Conservation (phyloP, 2,329 filamentous ascomycete genomes). For the Remersonia thermophila region DNA sequence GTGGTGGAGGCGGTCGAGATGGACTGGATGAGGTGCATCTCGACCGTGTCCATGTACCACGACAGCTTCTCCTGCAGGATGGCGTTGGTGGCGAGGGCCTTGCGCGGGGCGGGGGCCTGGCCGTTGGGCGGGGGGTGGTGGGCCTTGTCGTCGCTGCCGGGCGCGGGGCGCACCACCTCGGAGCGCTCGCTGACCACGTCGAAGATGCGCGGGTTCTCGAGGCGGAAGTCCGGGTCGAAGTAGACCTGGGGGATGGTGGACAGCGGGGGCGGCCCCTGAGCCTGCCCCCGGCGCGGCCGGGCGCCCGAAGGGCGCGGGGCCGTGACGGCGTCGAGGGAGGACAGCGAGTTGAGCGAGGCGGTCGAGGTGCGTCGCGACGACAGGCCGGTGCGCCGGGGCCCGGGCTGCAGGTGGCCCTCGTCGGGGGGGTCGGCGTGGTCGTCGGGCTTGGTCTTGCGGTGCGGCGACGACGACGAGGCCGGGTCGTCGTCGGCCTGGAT, state of each 20-base stretch:
- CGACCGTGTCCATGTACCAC: constrained; percentile 99
- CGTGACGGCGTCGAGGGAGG: constrained; percentile 35
- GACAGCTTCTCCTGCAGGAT: constrained; percentile 96
- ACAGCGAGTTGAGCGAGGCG: constrained; percentile 37
- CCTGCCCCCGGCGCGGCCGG: constrained; percentile 42
- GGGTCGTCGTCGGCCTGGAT: constrained; percentile 68
- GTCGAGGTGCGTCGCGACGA: constrained; percentile 28
- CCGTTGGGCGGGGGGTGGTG: constrained; percentile 37
- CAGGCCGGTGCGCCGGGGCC: constrained; percentile 24
- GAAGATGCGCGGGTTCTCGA: constrained; percentile 93
- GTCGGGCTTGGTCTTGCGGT: constrained; percentile 28
- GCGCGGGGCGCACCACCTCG: constrained; percentile 70
- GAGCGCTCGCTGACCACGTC: constrained; percentile 93
- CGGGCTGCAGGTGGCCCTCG: constrained; percentile 36
- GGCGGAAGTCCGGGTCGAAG: constrained; percentile 86
- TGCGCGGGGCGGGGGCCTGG: constrained; percentile 51
- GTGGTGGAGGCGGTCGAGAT: constrained; percentile 93
- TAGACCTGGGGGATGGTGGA: constrained; percentile 90
- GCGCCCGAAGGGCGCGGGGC: constrained; percentile 34
- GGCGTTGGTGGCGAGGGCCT: constrained; percentile 86
- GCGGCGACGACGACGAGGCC: constrained; percentile 29
- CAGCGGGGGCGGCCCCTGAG: constrained; percentile 68
- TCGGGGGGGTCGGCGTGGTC: constrained; percentile 27
- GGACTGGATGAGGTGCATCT: constrained; percentile 90
- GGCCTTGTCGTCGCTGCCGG: constrained; percentile 43